Conservation (phyloP, 495 filamentous ascomycete species). For the Darksidea phi region DNA sequence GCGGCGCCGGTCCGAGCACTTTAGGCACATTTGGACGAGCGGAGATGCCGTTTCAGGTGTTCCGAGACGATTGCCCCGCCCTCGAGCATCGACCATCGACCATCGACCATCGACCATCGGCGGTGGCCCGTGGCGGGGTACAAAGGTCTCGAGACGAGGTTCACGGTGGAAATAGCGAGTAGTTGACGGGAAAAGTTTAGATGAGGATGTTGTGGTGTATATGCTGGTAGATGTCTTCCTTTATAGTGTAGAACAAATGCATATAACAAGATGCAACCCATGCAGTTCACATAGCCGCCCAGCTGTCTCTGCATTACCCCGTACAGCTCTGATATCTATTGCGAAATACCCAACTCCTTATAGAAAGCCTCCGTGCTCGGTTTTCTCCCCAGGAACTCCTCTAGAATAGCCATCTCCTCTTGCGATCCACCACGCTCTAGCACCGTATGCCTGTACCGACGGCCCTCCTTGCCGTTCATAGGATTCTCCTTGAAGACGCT, state of each 20-base stretch:
- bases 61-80: no score
- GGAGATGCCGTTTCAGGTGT: constrained; percentile 19
- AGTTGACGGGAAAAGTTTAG: no score
- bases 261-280: neutral
- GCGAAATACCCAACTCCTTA: constrained; percentile 62
- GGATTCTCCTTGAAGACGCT: constrained; percentile 69
- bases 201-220: no score
- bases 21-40: constrained; percentile 10
- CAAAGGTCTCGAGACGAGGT: no score
- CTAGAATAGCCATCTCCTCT: constrained; percentile 72
- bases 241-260: no score
- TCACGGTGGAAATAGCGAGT: no score
- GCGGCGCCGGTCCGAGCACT: neutral
- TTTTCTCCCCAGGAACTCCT: constrained; percentile 69
- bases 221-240: no score
- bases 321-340: no score
- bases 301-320: neutral
- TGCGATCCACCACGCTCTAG: constrained; percentile 69
- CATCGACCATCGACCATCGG: no score
- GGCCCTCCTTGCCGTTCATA: constrained; percentile 65
- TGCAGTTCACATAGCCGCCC: neutral
- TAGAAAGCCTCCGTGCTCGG: constrained; percentile 75
- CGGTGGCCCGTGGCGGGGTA: no score
- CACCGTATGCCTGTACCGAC: constrained; percentile 70
- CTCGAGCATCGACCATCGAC: no score